phyloP scores from a whole-genome alignment of 2,329 filamentous ascomycete genomes.

The Fusarium sp. region DNA sequence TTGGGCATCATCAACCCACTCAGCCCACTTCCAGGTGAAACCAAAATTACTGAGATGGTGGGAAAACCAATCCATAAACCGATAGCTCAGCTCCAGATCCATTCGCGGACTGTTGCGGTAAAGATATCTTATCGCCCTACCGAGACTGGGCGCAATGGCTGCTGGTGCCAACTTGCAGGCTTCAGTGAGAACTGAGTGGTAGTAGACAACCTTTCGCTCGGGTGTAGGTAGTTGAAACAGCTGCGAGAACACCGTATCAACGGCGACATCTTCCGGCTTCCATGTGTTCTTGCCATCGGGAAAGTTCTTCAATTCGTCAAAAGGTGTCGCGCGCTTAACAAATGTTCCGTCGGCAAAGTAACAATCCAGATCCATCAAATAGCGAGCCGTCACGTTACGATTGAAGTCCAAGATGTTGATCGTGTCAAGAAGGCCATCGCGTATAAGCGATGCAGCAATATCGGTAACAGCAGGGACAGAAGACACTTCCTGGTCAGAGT shows the following conservation, averaged over 20 bases:
- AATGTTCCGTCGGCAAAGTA: constrained; percentile 94
- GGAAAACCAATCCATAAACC: constrained; percentile 97
- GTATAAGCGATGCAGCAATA: constrained; percentile 84
- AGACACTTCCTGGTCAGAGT: constrained; percentile 85
- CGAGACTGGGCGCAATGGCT: constrained; percentile 94
- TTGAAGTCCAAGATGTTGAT: constrained; percentile 97
- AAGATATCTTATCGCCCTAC: constrained; percentile 90
- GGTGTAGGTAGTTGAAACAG: constrained; percentile 87
- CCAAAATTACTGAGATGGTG: constrained; percentile 99
- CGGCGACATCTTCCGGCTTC: constrained; percentile 97
- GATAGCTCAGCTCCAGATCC: constrained; percentile 86
- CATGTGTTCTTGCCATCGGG: constrained; percentile 79
- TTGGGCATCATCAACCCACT: constrained; percentile 91
- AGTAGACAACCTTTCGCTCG: constrained; percentile 96
- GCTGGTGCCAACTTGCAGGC: constrained; percentile 95
- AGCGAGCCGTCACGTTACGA: constrained; percentile 86
- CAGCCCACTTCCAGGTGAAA: constrained; percentile 99
- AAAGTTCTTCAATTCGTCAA: constrained; percentile 85
- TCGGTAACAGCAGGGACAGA: constrained; percentile 84
- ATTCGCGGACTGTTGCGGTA: constrained; percentile 86
- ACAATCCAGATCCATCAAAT: constrained; percentile 92
- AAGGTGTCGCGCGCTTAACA: constrained; percentile 91
- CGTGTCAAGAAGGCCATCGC: constrained; percentile 89
- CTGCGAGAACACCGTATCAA: constrained; percentile 98
- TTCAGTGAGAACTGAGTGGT: constrained; percentile 94